Evolutionary conservation across 2,329 filamentous ascomycete genomes (phyloP), one percentile per base, ranked within the genome.

Genomic region (Colletotrichum sp.): DNA sequence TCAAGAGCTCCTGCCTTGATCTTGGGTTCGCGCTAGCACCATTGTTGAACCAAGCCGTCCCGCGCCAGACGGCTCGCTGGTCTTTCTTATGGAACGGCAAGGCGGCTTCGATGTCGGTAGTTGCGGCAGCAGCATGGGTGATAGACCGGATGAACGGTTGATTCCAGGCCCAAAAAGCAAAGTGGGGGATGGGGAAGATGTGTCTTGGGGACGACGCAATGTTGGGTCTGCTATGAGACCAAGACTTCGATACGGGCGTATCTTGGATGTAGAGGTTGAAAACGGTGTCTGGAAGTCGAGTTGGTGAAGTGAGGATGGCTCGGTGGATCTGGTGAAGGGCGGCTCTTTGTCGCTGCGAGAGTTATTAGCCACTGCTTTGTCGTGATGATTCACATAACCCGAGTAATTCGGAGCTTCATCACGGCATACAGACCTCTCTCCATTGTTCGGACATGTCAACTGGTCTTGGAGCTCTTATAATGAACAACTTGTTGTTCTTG

Each of bases 111-210:
- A 90, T 78, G 0, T 16, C 21, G 5, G 81, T 43, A 70, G 89
- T 87, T 67, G 83, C 83, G 0, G 60, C 39, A 0, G 86, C 79
- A 0, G 87, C 88, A 65, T 85, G 82, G 13, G 82, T 77, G 16
- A 89, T 79, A 8, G 87, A 87, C 7, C 84, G 85, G 80, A 88
- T 89, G 83, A 88, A 88, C 69, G 86, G 87, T 61, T 89, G 84
- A 26, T 87, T 83, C 89, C 89, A 91, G 7, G 87, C 86, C 87
- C 87, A 91, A 83, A 87, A 90, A 79, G 85, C 86, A 84, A 90
- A 92, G 83, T 89, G 90, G 72, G 89, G 90, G 83, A 91, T 88
- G 6, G 89, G 80, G 82, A 89, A 91, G 74, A 83, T 84, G 43
- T 86, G 86, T 72, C 75, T 80, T 74, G 82, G 82, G 6, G 75